These are phyloP conservation scores for Hypoxylon trugodes DNA, from an alignment of 495 filamentous ascomycete species.

Conservation along the genomic window DNA sequence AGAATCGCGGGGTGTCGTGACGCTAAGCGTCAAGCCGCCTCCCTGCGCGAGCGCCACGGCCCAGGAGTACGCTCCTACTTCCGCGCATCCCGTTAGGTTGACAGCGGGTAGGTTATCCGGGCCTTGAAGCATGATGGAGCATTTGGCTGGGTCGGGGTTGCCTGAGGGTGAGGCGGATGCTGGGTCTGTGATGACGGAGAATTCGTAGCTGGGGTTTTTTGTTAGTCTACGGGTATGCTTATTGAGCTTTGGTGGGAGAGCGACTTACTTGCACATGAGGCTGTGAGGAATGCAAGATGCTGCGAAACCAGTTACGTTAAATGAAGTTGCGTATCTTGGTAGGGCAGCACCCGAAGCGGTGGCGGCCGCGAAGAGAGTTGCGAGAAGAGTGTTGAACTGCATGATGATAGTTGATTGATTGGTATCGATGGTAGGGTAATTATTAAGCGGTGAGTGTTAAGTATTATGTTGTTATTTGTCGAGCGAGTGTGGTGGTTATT, in stretches of 20 bases:
- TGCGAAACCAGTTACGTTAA: slow-evolving; percentile 23
- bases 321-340: slow-evolving; percentile 8
- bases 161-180: slow-evolving; percentile 19
- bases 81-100: slow-evolving; percentile 21
- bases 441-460: not conserved
- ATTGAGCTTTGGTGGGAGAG: not conserved
- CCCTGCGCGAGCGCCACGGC: slow-evolving; percentile 1
- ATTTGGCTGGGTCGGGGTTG: slow-evolving; percentile 6
- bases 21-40: slow-evolving; percentile 14
- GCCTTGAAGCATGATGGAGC: slow-evolving; percentile 29
- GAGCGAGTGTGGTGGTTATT: not conserved
- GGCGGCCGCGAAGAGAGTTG: slow-evolving; percentile 27
- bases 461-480: not conserved
- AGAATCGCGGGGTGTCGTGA: slow-evolving; percentile 28
- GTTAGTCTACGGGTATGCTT: not conserved
- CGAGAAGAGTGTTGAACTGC: slow-evolving; percentile 21
- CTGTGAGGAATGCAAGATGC: slow-evolving; percentile 35
- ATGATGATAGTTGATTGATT: slow-evolving; percentile 1
- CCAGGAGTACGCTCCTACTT: slow-evolving; percentile 24
- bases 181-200: slow-evolving; percentile 25
- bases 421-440: too few species aligned
- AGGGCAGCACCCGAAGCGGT: slow-evolving; percentile 21
- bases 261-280: slow-evolving; percentile 26
- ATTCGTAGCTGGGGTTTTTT: slow-evolving; percentile 17
- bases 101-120: slow-evolving; percentile 26